phyloP scores from a whole-genome alignment of 2,329 filamentous ascomycete genomes.

The Colletotrichum aenigma region DNA sequence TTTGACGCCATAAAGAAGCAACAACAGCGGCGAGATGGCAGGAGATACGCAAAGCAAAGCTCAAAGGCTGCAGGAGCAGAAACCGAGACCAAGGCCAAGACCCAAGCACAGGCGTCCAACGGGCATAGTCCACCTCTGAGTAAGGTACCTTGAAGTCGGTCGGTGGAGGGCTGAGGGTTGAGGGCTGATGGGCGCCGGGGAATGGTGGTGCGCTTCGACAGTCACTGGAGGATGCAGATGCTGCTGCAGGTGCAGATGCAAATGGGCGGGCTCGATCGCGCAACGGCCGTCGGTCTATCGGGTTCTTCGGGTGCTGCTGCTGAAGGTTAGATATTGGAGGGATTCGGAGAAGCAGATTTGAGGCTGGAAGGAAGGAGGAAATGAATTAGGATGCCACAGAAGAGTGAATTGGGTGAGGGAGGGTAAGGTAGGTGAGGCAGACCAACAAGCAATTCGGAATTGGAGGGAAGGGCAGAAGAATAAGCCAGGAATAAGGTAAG shows the following conservation, averaged over 20 bases:
- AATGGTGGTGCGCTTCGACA: background rate
- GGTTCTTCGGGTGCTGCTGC: background rate
- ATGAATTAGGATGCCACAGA: background rate
- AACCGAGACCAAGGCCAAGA: background rate
- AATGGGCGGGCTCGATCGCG: background rate
- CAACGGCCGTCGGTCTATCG: background rate
- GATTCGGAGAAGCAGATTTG: background rate
- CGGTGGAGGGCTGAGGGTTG: background rate
- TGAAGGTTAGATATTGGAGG: background rate
- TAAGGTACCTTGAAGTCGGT: background rate
- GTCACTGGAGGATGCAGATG: background rate
- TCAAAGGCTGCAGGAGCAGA: background rate
- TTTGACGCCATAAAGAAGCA: slow-evolving; percentile 24
- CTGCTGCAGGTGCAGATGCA: background rate
- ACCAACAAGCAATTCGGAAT: background rate
- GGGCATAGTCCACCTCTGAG: slow-evolving; percentile 5
- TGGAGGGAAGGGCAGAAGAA: background rate
- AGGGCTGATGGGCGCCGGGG: background rate
- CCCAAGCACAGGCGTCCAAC: slow-evolving; percentile 16
- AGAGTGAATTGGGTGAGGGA: background rate
- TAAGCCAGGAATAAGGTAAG: background rate
- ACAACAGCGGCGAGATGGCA: background rate
- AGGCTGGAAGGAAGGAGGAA: background rate
- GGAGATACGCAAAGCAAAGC: background rate
- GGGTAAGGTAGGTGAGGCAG: background rate